Conservation (phyloP, 768 basidiomycete genomes). For the Clavulina sp. region DNA sequence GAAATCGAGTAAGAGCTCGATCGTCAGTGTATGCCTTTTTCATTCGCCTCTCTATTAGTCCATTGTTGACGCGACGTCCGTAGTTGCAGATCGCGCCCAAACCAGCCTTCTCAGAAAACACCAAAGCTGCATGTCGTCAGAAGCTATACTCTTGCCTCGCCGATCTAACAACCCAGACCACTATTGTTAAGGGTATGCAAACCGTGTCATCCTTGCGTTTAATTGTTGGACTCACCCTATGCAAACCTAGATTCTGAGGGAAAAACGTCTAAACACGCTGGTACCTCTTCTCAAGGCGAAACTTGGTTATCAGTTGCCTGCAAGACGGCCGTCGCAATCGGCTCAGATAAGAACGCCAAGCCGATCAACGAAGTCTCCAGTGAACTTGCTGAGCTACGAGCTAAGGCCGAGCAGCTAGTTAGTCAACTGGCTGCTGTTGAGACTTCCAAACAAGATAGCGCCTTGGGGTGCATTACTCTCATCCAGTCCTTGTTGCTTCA, state of each 20-base stretch:
- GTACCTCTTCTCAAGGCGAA: no score
- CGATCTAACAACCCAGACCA: constrained; percentile 44
- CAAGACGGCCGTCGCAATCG: no score
- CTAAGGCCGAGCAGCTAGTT: no score
- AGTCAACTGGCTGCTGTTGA: no score
- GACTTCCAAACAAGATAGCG: no score
- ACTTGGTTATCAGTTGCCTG: no score
- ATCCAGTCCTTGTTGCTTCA: constrained; percentile 53
- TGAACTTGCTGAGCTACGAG: constrained; percentile 29
- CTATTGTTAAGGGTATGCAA: constrained; percentile 32
- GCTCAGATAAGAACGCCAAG: no score
- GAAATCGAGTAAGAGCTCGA: constrained; percentile 43
- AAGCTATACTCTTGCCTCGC: constrained; percentile 58
- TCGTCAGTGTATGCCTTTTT: background rate
- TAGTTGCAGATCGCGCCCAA: constrained; percentile 46
- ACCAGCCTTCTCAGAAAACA: constrained; percentile 54
- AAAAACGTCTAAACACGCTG: no score
- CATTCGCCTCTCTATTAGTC: constrained; percentile 1
- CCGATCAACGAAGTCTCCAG: background rate
- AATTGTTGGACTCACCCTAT: constrained; percentile 1
- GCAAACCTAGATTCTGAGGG: background rate
- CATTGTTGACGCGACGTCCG: constrained; percentile 4
- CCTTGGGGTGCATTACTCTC: constrained; percentile 54
- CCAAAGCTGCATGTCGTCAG: constrained; percentile 46
- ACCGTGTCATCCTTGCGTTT: background rate